Evolutionary conservation across 306 rosid genomes (phyloP).

Genomic region (Vigna hirtella): DNA sequence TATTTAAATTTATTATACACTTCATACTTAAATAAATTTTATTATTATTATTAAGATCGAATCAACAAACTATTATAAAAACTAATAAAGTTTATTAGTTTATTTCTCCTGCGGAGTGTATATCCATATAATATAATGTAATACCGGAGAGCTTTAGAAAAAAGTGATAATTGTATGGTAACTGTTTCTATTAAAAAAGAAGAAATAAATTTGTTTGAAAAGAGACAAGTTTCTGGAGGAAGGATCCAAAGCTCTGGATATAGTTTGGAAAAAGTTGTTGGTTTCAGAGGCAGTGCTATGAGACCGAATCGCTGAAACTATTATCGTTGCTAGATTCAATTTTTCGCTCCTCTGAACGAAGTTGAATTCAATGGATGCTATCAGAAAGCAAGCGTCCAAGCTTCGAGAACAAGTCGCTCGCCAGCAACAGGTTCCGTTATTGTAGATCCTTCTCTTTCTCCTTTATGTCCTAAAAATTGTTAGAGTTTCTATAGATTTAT

Average conservation of each 20-base stretch:
- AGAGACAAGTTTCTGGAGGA: conserved; percentile 15
- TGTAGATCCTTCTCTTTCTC: conserved; percentile 50
- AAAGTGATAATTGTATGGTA: not conserved
- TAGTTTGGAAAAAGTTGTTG: conserved; percentile 16
- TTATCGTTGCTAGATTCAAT: not conserved
- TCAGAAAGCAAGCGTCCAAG: conserved; percentile 93
- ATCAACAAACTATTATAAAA: too few species aligned
- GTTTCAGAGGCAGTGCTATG: not conserved
- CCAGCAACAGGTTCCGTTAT: conserved; percentile 79
- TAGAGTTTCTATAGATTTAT: not conserved
- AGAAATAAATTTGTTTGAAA: not conserved
- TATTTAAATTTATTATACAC: too few species aligned
- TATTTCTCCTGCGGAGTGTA: not conserved
- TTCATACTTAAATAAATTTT: too few species aligned
- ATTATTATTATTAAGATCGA: not conserved
- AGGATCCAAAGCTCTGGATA: conserved; percentile 22
- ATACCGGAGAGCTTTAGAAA: not conserved
- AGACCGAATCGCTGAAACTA: conserved; percentile 18
- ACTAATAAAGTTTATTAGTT: too few species aligned
- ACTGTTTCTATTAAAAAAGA: not conserved
- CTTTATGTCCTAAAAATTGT: not conserved
- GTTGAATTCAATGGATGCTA: conserved; percentile 70
- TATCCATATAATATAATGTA: not conserved
- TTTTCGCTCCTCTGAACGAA: conserved; percentile 11
- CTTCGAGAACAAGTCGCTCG: conserved; percentile 99